Base-by-base conservation (phyloP, 768 basidiomycete species). In the Pisolithus tinctorius region DNA sequence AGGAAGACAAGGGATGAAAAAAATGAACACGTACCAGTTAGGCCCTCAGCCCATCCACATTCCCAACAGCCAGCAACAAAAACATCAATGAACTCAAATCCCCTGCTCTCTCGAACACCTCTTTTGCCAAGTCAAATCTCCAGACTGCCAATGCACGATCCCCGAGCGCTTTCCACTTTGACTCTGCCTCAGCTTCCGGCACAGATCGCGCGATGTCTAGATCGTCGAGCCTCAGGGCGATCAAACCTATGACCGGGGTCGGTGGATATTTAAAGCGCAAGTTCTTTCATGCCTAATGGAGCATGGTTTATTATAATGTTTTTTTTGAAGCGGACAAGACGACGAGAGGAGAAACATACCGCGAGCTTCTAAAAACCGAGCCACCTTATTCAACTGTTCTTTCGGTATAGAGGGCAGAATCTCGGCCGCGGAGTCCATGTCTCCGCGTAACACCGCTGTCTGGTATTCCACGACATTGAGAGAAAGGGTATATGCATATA, bases 171-270 rank as follows among this genome's bases (percentile, higher is more conserved):
- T 93, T 92, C 94, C 94, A 97, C 63, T 97, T 97, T 38, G 76
- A 65, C 62, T 90, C 88, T 0, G 82, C 78, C 60, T 91, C 89
- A 31, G 73, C 67, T 54, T 80, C 80, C 1, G 91, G 92, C 0
- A 86, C 77, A 0, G 75, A 66, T 10, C 88, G 83, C 0, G 79
- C 82, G 51, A 99, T 91, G 1, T 80, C 76, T 2, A 99, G 83
- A 62, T 99, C 93, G 63, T 97, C 93, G 4, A 98, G 77, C 34
- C 85, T 81, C 43, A 98, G 74, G 1, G 94, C 86, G 8, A 47
- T 98, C 96, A 58, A 98, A 98, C 63, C 92, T 93, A 72, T 99
- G 96, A 63, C 98, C 95, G 0, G 86, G 77, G 62, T 98, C 96
- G 2, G 82, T 88, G 0, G 94, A 93, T 6, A 99, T 82, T 58